A percentile compares a stretch with the other conserved stretches of the same genome.
Evolutionary conservation across 495 filamentous ascomycete genomes (phyloP).

Genomic region (Extremus antarcticus): DNA sequence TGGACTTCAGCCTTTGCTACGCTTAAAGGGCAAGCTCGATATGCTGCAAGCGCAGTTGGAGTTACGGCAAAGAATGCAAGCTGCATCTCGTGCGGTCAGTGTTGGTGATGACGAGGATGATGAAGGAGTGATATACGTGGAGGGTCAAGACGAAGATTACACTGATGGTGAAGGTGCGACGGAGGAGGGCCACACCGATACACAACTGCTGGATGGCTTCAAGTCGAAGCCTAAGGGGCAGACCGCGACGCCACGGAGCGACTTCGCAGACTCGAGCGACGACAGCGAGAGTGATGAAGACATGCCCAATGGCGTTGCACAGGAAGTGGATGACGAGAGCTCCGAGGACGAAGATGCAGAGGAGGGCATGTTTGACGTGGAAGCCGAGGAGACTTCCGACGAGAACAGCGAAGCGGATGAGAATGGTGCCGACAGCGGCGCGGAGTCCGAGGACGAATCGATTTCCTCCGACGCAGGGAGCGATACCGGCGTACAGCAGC

Average conservation of each 20-base stretch:
- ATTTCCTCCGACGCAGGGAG: constrained; percentile 14
- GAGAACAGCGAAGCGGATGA: constrained; percentile 30
- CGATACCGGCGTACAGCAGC: constrained; percentile 5
- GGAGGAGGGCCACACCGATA: constrained; percentile 34
- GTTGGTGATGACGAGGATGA: constrained; percentile 49
- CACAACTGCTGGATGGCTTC: not conserved
- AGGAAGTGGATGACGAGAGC: constrained; percentile 21
- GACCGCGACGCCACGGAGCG: constrained; percentile 25
- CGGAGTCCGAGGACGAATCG: constrained; percentile 17
- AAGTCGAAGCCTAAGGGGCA: not conserved
- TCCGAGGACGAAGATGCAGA: constrained; percentile 21
- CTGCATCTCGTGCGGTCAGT: constrained; percentile 22
- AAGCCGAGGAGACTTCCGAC: constrained; percentile 31
- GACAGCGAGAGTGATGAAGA: constrained; percentile 26
- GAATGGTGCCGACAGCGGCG: constrained; percentile 29
- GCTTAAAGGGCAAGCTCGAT: constrained; percentile 88
- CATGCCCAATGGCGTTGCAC: constrained; percentile 17
- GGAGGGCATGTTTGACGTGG: constrained; percentile 26
- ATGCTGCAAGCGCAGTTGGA: constrained; percentile 81
- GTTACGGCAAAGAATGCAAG: constrained; percentile 54
- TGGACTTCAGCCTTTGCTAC: constrained; percentile 67
- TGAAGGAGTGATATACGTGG: constrained; percentile 75
- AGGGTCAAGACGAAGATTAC: constrained; percentile 42
- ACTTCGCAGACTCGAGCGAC: constrained; percentile 25
- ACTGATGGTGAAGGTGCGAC: constrained; percentile 30